Percentiles rank a stretch among this genome's conserved stretches.
phyloP scores from a whole-genome alignment of 106 monocot species.

The Dendrobium chrysotoxum region DNA sequence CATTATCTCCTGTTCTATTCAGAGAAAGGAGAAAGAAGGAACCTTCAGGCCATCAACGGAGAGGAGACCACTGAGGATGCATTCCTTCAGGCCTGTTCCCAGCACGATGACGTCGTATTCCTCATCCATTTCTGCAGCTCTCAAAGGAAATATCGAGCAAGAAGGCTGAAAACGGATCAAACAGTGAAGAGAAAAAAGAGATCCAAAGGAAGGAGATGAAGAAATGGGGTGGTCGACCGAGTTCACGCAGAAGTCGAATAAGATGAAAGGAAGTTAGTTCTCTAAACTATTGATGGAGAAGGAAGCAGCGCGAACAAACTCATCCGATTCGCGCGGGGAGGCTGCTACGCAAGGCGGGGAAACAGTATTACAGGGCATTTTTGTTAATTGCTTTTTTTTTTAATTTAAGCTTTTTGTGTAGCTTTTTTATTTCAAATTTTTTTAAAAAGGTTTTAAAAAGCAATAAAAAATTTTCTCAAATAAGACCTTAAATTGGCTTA shows the following conservation, averaged over 20 bases:
- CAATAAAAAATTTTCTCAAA: too few relatives aligned
- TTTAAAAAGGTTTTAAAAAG: too few relatives aligned
- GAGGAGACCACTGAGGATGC: slow-evolving; percentile 74
- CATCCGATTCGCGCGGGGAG: not conserved
- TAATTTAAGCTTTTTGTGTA: too few relatives aligned
- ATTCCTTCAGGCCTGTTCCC: slow-evolving; percentile 69
- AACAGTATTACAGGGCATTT: too few relatives aligned
- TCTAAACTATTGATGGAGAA: not conserved
- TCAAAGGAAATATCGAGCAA: not conserved
- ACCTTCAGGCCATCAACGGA: slow-evolving; percentile 69
- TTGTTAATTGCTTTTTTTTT: too few relatives aligned
- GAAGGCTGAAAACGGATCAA: not conserved
- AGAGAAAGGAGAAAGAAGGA: not conserved
- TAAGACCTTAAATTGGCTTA: too few relatives aligned
- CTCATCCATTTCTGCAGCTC: slow-evolving; percentile 41
- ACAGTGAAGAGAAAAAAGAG: not conserved
- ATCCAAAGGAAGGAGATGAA: not conserved
- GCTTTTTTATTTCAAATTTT: too few relatives aligned
- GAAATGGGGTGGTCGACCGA: not conserved
- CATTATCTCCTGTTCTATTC: not conserved
- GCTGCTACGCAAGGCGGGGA: too few relatives aligned
- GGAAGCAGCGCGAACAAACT: not conserved
- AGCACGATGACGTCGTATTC: slow-evolving; percentile 68
- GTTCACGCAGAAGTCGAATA: not conserved
- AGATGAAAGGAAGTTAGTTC: not conserved